Evolutionary conservation across 2,329 filamentous ascomycete genomes (phyloP), one percentile per base, ranked within the genome.

Genomic region (Microthyrium microscopicum): DNA sequence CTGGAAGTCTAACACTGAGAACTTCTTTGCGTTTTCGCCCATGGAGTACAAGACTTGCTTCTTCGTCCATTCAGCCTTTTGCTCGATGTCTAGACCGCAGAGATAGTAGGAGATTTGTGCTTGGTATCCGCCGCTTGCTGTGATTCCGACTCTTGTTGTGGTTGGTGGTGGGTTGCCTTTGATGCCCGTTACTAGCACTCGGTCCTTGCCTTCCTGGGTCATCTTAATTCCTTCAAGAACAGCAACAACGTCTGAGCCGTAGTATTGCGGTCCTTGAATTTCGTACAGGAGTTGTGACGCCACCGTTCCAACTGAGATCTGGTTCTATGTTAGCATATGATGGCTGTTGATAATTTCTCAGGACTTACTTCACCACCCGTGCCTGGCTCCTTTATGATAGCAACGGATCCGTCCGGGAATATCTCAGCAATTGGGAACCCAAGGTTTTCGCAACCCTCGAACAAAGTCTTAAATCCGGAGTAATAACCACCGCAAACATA

Each of bases 391-490:
- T 36, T 37, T 16, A 18, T 26, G 12, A 36, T 34, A 12, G 25
- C 20, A 20, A 15, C 16, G 5, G 15, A 3, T 6, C 32, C 35
- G 4, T 37, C 20, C 15, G 12, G n/a, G 21, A 29, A 17, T 11
- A 63, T 59, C 39, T 62, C 58, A 4, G 57, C 59, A 29, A 63
- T 61, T 1, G 58, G 58, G 38, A 53, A 62, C 21, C 57, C 60
- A 13, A 58, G 57, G 33, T 65, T 37, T 22, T 46, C 36, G 15
- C 47, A 40, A 28, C 41, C 36, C 11, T 37, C 28, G 5, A 46
- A 40, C 13, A 46, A 40, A 19, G 43, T 19, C 20, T 52, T 60
- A 49, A 61, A 61, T 2, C 58, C 58, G 3, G 54, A 52, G 35
- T 55, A 61, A 40, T 61, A 60, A 3, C 56, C 58, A 3, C 57